A percentile compares a stretch with the other conserved stretches of the same genome.
Conservation (phyloP, 2,329 filamentous ascomycete genomes). For the Chaetomiaceae sp. region DNA sequence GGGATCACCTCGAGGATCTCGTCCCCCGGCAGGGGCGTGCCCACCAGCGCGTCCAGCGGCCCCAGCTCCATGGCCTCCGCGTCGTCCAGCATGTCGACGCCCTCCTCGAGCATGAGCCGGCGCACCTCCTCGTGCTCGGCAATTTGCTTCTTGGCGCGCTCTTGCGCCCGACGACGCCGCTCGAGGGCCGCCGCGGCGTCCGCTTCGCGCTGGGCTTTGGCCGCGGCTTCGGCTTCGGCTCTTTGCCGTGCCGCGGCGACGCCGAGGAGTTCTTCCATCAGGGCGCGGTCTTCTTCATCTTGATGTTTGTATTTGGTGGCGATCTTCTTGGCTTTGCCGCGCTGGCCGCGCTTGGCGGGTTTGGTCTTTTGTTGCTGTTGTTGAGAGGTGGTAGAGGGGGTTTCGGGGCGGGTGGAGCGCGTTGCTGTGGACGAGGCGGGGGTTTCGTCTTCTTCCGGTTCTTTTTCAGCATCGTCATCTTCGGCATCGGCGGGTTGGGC, state of each 20-base stretch:
- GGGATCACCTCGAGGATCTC: constrained; percentile 68
- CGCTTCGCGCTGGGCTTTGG: constrained; percentile 65
- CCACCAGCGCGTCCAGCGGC: constrained; percentile 72
- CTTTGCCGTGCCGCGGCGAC: constrained; percentile 63
- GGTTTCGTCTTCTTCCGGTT: constrained; percentile 32
- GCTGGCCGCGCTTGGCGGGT: constrained; percentile 66
- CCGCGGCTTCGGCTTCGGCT: constrained; percentile 62
- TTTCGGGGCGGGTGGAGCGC: constrained; percentile 22
- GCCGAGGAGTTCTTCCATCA: constrained; percentile 84
- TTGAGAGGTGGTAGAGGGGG: constrained; percentile 28
- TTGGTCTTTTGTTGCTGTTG: constrained; percentile 37
- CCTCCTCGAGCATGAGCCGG: constrained; percentile 55
- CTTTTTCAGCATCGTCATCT: constrained; percentile 29
- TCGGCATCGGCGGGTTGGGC: constrained; percentile 30
- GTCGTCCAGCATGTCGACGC: constrained; percentile 56
- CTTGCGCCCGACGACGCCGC: constrained; percentile 74
- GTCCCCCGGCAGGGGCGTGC: constrained; percentile 73
- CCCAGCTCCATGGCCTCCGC: constrained; percentile 55
- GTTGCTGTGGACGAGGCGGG: constrained; percentile 33
- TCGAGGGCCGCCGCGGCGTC: constrained; percentile 67
- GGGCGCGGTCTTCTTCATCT: constrained; percentile 85
- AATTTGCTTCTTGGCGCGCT: constrained; percentile 68
- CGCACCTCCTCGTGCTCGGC: constrained; percentile 72
- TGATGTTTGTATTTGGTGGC: constrained; percentile 88
- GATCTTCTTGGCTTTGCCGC: constrained; percentile 79